Evolutionary conservation across 2,329 filamentous ascomycete species (phyloP), one percentile per base, ranked within the genome.

Genomic region (Monosporascus ibericus): DNA sequence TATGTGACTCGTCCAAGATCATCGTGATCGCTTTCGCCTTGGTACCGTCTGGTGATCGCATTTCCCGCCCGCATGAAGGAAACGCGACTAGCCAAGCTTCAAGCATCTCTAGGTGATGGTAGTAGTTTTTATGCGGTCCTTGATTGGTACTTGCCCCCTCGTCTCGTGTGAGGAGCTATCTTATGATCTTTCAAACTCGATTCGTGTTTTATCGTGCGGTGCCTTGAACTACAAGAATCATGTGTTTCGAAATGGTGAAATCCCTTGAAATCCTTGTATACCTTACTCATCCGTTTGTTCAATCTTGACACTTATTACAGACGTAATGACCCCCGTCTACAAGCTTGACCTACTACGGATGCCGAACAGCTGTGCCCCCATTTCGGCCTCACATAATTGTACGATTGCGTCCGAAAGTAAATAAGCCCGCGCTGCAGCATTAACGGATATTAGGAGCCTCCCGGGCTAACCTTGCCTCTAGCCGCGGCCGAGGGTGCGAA

Each of bases 401-500:
- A 40, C 11, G 3, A 30, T 46, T 17, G 24, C 24, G 15, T 46
- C n/a, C 20, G 24, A 18, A 30, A 46, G 42, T 30, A 8, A 30
- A 15, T 8, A 11, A 14, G 2, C 38, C 38, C 24, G 18, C 20
- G 18, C 8, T 24, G 17, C 18, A 42, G 8, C 9, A 24, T 39
- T 39, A 11, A 11, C 18, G 6, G 18, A 14, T 6, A 18, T 20
- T 6, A 20, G 17, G 18, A 14, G 18, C 15, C 39, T 39, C 2
- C 5, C 22, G 39, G 11, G 22, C 49, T 61, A 52, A 56, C 38
- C 39, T 17, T 5, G n/a, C 17, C n/a, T 49, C 14, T 36, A 61
- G 59, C 58, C n/a, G n/a, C n/a, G 4, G 56, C 44, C 27, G 51
- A 51, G 17, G 50, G 34, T n/a, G 53, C 52, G n/a, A 55, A 54